phyloP scores from a whole-genome alignment of 2,329 filamentous ascomycete genomes.

The Chaetomium sp. region DNA sequence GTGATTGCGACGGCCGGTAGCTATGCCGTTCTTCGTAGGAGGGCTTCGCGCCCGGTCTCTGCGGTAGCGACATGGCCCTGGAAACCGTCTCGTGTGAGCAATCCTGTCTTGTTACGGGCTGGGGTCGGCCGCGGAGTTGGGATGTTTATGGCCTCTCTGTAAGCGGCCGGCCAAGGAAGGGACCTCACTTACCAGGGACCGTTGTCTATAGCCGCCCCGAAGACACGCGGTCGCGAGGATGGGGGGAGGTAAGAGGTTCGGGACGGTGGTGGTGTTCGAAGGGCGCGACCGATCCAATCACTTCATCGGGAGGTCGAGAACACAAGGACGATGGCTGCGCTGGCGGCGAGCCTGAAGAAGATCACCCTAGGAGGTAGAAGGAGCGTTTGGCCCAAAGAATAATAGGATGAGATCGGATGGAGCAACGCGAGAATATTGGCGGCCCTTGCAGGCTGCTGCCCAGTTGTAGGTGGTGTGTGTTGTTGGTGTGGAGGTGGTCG shows the following conservation, averaged over 20 bases:
- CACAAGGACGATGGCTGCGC: conserved; percentile 8
- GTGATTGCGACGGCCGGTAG: conserved; percentile 62
- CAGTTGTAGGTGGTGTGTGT: neutral
- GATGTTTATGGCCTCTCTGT: neutral
- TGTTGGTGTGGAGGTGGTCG: no score
- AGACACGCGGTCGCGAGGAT: neutral
- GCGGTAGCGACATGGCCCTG: conserved; percentile 55
- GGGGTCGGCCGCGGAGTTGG: neutral
- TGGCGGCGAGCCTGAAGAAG: neutral
- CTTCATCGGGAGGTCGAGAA: neutral
- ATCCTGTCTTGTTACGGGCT: neutral
- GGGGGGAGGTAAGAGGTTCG: neutral
- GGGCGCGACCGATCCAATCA: conserved; percentile 8
- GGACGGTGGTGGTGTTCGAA: neutral
- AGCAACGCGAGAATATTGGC: conserved; percentile 9
- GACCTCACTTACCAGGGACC: neutral
- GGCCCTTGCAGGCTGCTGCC: conserved; percentile 14
- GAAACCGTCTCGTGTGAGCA: conserved; percentile 19
- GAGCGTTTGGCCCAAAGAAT: conserved; percentile 17
- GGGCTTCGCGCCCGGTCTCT: conserved; percentile 58
- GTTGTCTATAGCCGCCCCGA: conserved; percentile 4
- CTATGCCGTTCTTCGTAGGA: conserved; percentile 54
- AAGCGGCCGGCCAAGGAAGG: conserved; percentile 3
- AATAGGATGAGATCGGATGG: neutral
- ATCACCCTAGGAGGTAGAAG: conserved; percentile 15